Evolutionary conservation across 1,284 basidiomycete species (phyloP), one percentile per base, ranked within the genome.

Genomic region (Thecaphora thlaspeos): DNA sequence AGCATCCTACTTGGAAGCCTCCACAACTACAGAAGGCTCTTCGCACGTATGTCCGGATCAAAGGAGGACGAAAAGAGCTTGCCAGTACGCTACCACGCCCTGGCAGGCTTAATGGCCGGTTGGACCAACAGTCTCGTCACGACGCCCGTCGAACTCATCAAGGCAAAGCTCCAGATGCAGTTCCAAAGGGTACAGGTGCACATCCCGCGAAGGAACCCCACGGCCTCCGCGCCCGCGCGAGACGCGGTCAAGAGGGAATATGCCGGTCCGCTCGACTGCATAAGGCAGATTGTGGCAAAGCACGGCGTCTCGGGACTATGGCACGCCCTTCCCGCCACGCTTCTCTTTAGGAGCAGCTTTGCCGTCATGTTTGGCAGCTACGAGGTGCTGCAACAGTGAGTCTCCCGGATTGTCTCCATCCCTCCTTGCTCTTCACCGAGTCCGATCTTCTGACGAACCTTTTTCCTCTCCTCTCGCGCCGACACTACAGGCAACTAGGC

Each of bases 131-230:
- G 74, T 43, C 66, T 87, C 19, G 78, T 89, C 22, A 74, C 69
- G 2, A 87, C 86, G 1, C 88, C 88, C 1, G 82, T 89, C 43
- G 88, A 71, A 44, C 51, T 67, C 9, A 42, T 73, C 24, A 65
- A 79, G 85, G 87, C 89, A 41, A 88, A 88, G 70, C 81, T 90
- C 17, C 88, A 89, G 74, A 82, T 90, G 70, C 88, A 90, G 71
- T 81, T 82, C 18, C 83, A 87, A 75, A 81, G 83, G 50, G 78
- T 32, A 75, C 80, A 15, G 70, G 40, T 79, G 34, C 68, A 54
- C 22, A 43, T 61, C 0, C 54, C 64, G 10, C 47, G 55, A 4
- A 36, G 51, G 28, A 34, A 42, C 12, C 11, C 38, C 5, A 18
- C 43, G 0, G 21, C 30, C 1, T 37, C 22, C 4, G 21, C n/a